phyloP scores from a whole-genome alignment of 1,284 basidiomycete genomes.

The Cryptococcus depauperatus region DNA sequence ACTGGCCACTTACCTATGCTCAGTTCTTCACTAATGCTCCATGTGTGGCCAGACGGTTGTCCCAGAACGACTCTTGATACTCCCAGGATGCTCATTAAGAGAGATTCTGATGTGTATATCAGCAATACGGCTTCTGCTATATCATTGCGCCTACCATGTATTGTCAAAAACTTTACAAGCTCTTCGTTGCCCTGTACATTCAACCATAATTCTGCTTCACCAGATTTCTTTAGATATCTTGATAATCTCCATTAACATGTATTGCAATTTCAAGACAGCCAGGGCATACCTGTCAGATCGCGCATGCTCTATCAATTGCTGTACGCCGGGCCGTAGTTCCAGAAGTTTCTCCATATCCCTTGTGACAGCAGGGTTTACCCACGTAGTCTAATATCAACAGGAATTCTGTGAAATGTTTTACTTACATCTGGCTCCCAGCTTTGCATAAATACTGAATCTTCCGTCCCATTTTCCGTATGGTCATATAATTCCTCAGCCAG shows the following conservation, averaged over 20 bases:
- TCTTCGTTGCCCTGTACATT: not conserved
- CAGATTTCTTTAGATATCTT: constrained; percentile 14
- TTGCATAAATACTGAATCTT: constrained; percentile 51
- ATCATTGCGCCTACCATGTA: too few relatives aligned
- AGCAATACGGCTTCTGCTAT: too few relatives aligned
- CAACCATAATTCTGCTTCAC: constrained; percentile 2
- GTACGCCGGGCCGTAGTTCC: constrained; percentile 20
- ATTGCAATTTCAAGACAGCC: not conserved
- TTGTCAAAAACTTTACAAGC: constrained; percentile 12
- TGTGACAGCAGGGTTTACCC: constrained; percentile 12
- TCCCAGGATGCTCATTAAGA: constrained; percentile 56
- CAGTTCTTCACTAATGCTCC: constrained; percentile 48
- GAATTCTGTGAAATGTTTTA: not conserved
- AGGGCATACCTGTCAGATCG: constrained; percentile 28
- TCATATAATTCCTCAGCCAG: constrained; percentile 83
- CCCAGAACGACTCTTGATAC: constrained; percentile 56
- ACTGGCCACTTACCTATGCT: constrained; percentile 13
- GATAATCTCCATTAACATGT: not conserved
- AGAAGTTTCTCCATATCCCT: constrained; percentile 23
- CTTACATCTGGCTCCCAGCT: constrained; percentile 12
- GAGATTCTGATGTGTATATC: constrained; percentile 7
- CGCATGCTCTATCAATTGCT: constrained; percentile 27
- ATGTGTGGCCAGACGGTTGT: constrained; percentile 47
- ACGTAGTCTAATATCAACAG: constrained; percentile 4
- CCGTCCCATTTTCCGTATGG: constrained; percentile 19